phyloP scores from a whole-genome alignment of 2,329 filamentous ascomycete genomes.

The Bertia moriformis region DNA sequence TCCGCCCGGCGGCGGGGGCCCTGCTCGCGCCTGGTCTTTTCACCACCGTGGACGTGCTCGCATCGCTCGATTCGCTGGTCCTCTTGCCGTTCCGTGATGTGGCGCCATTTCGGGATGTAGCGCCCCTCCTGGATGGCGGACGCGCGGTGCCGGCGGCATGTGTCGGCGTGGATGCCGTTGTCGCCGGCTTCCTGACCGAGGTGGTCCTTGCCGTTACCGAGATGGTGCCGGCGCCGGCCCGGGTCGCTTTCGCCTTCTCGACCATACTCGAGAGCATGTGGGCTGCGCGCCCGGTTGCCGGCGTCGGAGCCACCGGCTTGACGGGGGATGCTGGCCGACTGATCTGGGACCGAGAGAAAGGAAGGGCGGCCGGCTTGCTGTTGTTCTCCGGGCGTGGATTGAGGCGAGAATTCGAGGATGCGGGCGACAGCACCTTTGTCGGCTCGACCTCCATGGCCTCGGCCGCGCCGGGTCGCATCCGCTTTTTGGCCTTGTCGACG shows the following conservation, averaged over 20 bases:
- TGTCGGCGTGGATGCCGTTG: conserved; percentile 15
- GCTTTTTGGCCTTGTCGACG: conserved; percentile 59
- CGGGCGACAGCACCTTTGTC: conserved; percentile 61
- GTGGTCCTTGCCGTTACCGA: conserved; percentile 8
- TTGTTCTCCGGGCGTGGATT: conserved; percentile 33
- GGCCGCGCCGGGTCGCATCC: conserved; percentile 26
- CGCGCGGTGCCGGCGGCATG: conserved; percentile 20
- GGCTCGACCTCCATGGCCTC: conserved; percentile 25
- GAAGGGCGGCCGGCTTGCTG: conserved; percentile 30
- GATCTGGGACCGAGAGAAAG: conserved; percentile 41
- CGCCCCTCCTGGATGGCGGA: no score
- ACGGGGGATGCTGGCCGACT: conserved; percentile 45
- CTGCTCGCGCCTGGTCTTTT: conserved; percentile 28
- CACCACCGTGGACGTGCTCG: conserved; percentile 49
- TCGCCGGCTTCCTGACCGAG: conserved; percentile 15
- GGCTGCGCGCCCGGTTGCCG: conserved; percentile 16
- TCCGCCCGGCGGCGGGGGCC: conserved; percentile 28
- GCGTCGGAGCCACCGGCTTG: conserved; percentile 31
- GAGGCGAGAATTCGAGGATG: conserved; percentile 66
- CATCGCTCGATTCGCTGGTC: conserved; percentile 48
- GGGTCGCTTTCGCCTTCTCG: conserved; percentile 42
- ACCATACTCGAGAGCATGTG: conserved; percentile 40
- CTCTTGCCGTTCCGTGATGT: conserved; percentile 40
- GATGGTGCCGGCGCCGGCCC: conserved; percentile 22
- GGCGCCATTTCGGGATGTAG: conserved; percentile 21